These are phyloP conservation scores for Fusarium sp. DNA, from an alignment of 2,329 filamentous ascomycete genomes.

Conservation along the genomic window DNA sequence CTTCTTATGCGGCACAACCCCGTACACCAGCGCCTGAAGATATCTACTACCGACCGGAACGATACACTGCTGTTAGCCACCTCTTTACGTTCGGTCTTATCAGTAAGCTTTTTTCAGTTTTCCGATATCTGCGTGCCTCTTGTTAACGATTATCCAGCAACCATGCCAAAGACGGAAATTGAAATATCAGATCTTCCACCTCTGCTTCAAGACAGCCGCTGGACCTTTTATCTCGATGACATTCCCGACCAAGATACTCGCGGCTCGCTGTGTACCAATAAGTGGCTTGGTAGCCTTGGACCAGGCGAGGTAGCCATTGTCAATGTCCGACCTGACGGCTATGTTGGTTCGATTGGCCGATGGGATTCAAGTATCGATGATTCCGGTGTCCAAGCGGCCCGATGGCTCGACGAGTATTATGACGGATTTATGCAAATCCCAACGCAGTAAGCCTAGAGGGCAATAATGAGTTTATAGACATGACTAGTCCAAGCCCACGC, in stretches of 20 bases:
- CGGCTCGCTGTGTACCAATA: slow-evolving; percentile 66
- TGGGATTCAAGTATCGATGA: slow-evolving; percentile 63
- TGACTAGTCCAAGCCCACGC: slow-evolving; percentile 27
- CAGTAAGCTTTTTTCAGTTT: slow-evolving; percentile 56
- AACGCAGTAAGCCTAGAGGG: slow-evolving; percentile 24
- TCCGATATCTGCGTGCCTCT: not conserved
- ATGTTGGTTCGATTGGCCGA: slow-evolving; percentile 70
- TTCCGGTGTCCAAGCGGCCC: slow-evolving; percentile 60
- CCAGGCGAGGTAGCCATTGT: slow-evolving; percentile 68
- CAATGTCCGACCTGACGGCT: slow-evolving; percentile 77
- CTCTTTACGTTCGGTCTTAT: slow-evolving; percentile 76
- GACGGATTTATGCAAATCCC: slow-evolving; percentile 63
- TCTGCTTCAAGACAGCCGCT: slow-evolving; percentile 70
- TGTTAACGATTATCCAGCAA: slow-evolving; percentile 52
- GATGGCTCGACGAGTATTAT: slow-evolving; percentile 65
- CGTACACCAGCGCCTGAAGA: slow-evolving; percentile 67
- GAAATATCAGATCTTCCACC: slow-evolving; percentile 72
- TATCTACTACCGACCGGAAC: slow-evolving; percentile 70
- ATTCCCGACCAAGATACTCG: slow-evolving; percentile 64
- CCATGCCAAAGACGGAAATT: slow-evolving; percentile 68
- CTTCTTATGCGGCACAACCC: slow-evolving; percentile 69
- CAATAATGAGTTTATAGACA: slow-evolving; percentile 31
- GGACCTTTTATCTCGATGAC: slow-evolving; percentile 78
- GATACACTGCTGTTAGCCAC: slow-evolving; percentile 74
- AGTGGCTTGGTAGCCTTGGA: slow-evolving; percentile 71